Evolutionary conservation across 192 early-diverging fungal genomes (phyloP).

Genomic region (Obelidium mucronatum): DNA sequence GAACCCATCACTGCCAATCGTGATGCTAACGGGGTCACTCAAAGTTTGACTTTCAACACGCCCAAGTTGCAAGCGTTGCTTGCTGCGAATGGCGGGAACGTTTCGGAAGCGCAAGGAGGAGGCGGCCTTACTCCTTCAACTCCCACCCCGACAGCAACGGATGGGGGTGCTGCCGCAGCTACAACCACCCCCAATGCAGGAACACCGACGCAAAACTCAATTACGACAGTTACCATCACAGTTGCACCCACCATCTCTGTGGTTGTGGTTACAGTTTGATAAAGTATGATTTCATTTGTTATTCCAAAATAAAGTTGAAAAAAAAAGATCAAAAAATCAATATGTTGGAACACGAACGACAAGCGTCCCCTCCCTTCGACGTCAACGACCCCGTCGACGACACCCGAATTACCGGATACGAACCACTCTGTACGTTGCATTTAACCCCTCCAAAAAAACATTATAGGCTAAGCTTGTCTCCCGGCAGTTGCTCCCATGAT

Average conservation of each 20-base stretch:
- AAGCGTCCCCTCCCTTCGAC: conserved; percentile 17
- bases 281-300: too few relatives aligned
- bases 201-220: conserved; percentile 3
- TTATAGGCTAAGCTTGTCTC: background rate
- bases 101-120: background rate
- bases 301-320: too few relatives aligned
- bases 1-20: conserved; percentile 11
- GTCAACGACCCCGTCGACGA: conserved; percentile 13
- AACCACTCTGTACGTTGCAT: conserved; percentile 22
- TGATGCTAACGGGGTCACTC: too few relatives aligned
- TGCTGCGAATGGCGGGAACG: background rate
- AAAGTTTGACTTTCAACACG: conserved; percentile 6
- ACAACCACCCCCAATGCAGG: background rate
- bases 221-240: too few relatives aligned
- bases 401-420: conserved; percentile 29
- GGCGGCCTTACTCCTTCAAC: background rate
- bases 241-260: too few relatives aligned
- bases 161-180: background rate
- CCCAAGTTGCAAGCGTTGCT: background rate
- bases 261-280: too few relatives aligned
- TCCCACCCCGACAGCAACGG: background rate
- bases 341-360: background rate
- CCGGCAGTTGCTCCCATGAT: conserved; percentile 38
- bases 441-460: background rate
- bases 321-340: too few relatives aligned